Evolutionary conservation across 202 grass and related monocot species (phyloP), one percentile per base, ranked within the genome.

Genomic region (Brachypodium distachyon): DNA sequence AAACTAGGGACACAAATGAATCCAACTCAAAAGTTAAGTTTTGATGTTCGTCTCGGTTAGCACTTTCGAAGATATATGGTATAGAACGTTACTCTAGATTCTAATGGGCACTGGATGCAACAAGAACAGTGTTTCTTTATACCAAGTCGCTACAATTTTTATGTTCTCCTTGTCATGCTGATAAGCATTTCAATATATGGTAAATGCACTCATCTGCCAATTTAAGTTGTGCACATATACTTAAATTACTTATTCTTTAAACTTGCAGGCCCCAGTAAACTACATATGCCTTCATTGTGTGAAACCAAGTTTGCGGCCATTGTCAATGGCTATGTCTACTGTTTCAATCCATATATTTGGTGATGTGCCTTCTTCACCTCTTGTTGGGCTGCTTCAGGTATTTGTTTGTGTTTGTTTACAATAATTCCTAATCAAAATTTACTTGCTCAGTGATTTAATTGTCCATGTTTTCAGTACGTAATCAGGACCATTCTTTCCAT

Each of bases 321-420:
- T 95, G 57, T 83, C 96, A 71, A 99, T 95, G 96, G 92, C 92
- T 0, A 88, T 99, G 72, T 99, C 96, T 44, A 99, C 96, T 73
- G 96, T 99, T 88, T 81, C 92, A 18, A 99, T 99, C 70, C 96
- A 99, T 81, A 91, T 99, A 92, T 99, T 99, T 70, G 96, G 96
- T 64, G 96, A 99, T 73, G 96, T 99, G 42, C 96, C 96, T 67
- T 99, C 96, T 70, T 96, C 96, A 56, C 96, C 96, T 67, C 72
- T 99, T 58, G 96, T 99, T 83, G 96, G 96, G 36, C 42, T 96
- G 87, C 72, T 99, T 74, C 85, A 99, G 96, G 96, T 99, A 73
- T 68, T 33, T 61, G 9, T 32, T 37, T 87, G 58, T 67, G 5
- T 59, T 66, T 29, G 32, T 41, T 76, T 11, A 7, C 12, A 37